Percentiles rank a stretch among this genome's conserved stretches.
Evolutionary conservation across 345 rosid genomes (phyloP).

Genomic region (Eucalyptus cloeziana): DNA sequence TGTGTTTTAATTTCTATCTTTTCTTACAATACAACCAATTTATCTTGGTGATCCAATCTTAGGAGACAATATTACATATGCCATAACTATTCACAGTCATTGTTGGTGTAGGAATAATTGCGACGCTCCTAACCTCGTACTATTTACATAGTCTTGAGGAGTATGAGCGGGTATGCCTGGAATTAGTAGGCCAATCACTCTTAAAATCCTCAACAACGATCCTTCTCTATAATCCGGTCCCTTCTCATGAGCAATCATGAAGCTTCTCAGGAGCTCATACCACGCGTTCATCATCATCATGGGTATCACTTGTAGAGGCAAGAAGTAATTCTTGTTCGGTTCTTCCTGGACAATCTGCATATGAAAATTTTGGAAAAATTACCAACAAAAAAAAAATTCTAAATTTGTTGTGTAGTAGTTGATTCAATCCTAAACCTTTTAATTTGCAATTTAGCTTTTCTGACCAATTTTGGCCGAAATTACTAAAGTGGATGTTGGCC

Average conservation of each 20-base stretch:
- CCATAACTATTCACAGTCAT: background rate
- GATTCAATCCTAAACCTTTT: accelerated
- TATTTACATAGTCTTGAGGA: background rate
- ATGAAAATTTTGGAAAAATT: background rate
- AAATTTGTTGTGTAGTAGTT: accelerated
- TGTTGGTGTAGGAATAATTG: background rate
- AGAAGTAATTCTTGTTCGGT: constrained; percentile 68
- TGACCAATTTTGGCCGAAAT: background rate
- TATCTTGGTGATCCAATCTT: background rate
- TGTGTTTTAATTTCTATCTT: background rate
- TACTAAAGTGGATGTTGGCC: accelerated
- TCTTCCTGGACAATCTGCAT: constrained; percentile 36
- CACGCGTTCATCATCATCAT: constrained; percentile 18
- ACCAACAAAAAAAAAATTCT: background rate
- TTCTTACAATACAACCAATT: background rate
- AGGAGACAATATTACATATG: background rate
- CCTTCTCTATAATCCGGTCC: background rate
- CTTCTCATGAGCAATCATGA: background rate
- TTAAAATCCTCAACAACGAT: background rate
- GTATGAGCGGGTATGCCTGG: background rate
- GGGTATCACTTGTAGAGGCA: constrained; percentile 24
- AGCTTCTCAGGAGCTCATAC: constrained; percentile 52
- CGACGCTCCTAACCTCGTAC: background rate
- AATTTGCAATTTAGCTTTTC: background rate
- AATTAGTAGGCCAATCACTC: background rate